phyloP scores from a whole-genome alignment of 2,329 filamentous ascomycete genomes.

The Xylaria sp. region DNA sequence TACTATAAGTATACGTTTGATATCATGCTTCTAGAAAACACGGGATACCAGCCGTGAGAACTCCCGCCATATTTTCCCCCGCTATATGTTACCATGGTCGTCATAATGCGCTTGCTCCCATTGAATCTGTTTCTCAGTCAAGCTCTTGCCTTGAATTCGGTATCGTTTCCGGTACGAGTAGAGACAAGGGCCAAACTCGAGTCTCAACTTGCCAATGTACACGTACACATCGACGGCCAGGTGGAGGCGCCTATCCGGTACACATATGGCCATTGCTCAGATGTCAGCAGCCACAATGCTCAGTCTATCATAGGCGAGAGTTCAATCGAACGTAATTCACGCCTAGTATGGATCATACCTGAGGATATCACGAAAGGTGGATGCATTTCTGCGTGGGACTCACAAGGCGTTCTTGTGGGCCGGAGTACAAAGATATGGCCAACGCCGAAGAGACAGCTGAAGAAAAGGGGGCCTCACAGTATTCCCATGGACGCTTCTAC shows the following conservation, averaged over 20 bases:
- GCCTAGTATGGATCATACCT: constrained; percentile 4
- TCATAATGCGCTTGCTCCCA: background rate
- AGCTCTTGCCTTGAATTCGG: background rate
- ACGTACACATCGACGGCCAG: constrained; percentile 1
- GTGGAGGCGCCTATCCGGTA: constrained; percentile 5
- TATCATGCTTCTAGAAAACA: background rate
- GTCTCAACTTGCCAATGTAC: constrained; percentile 7
- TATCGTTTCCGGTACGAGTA: constrained; percentile 6
- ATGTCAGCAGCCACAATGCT: background rate
- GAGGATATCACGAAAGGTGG: background rate
- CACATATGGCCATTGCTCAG: constrained; percentile 9
- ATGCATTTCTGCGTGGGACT: constrained; percentile 8
- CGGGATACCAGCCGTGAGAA: background rate
- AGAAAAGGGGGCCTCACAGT: constrained; percentile 5
- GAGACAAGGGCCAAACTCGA: constrained; percentile 1
- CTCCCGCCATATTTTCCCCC: background rate
- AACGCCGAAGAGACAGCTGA: background rate
- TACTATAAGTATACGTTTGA: background rate
- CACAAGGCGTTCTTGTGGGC: background rate
- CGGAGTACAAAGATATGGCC: background rate
- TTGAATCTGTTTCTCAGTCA: constrained; percentile 4
- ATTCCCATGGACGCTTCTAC: constrained; percentile 8
- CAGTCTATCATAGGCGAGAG: background rate
- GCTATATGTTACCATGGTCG: background rate
- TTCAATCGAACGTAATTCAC: background rate